phyloP scores from a whole-genome alignment of 2,329 filamentous ascomycete genomes.

The Hypoxylon rubiginosum region DNA sequence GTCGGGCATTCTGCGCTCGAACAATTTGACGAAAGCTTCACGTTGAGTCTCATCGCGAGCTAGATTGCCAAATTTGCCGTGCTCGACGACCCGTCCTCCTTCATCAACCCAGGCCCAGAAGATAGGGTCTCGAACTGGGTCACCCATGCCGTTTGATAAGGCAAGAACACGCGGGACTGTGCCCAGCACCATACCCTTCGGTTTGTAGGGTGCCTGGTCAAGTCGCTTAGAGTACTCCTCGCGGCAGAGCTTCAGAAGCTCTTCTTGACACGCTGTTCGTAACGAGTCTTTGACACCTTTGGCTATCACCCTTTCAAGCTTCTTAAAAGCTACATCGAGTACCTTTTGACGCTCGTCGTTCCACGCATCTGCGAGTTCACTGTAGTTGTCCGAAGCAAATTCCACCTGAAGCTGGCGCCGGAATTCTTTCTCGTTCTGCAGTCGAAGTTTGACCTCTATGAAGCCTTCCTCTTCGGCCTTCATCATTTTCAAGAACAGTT shows the following conservation, averaged over 20 bases:
- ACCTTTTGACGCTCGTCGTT: slow-evolving; percentile 89
- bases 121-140: slow-evolving; percentile 79
- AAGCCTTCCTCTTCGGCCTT: slow-evolving; percentile 95
- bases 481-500: slow-evolving; percentile 96
- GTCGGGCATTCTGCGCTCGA: slow-evolving; percentile 86
- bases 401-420: slow-evolving; percentile 81
- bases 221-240: slow-evolving; percentile 91
- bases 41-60: slow-evolving; percentile 75
- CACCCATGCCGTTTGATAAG: slow-evolving; percentile 86
- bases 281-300: slow-evolving; percentile 96
- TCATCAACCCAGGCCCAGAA: slow-evolving; percentile 96
- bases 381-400: slow-evolving; percentile 95
- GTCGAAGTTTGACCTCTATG: slow-evolving; percentile 83
- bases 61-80: slow-evolving; percentile 88
- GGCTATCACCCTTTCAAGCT: slow-evolving; percentile 85
- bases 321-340: slow-evolving; percentile 82
- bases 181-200: slow-evolving; percentile 90
- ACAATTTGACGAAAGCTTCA: slow-evolving; percentile 80
- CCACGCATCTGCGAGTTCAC: slow-evolving; percentile 95
- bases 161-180: slow-evolving; percentile 89
- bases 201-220: slow-evolving; percentile 96
- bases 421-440: slow-evolving; percentile 83
- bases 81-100: slow-evolving; percentile 88
- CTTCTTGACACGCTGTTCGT: slow-evolving; percentile 92
- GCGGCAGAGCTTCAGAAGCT: slow-evolving; percentile 87